phyloP scores from a whole-genome alignment of 225 moss, liverwort and hornwort genomes.

The Neckera pumila region DNA sequence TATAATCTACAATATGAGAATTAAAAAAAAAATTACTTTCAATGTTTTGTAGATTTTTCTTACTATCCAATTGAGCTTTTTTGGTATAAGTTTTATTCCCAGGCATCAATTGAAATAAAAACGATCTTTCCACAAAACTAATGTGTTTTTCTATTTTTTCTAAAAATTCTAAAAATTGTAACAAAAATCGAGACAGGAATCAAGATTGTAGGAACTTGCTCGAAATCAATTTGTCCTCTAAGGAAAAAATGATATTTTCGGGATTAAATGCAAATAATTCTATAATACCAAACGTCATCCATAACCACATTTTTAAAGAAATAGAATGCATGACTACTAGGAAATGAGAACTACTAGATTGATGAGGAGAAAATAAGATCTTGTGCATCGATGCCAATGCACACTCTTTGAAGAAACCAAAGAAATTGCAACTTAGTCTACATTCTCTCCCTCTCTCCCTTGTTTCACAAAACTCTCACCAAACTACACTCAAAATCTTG shows the following conservation, averaged over 20 bases:
- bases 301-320: neutral
- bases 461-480: too few species aligned
- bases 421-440: neutral
- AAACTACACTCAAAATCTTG: neutral
- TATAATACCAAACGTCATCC: neutral
- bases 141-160: too few species aligned
- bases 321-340: neutral
- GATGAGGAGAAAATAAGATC: neutral
- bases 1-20: too few species aligned
- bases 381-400: accelerated
- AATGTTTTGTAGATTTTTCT: too few species aligned
- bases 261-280: neutral
- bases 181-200: too few species aligned
- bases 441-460: neutral
- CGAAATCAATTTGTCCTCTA: too few species aligned
- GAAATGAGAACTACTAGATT: neutral
- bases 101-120: too few species aligned
- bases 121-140: too few species aligned
- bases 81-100: accelerated
- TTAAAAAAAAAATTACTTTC: too few species aligned
- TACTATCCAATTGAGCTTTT: too few species aligned
- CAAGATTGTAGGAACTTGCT: too few species aligned
- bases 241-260: accelerated
- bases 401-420: accelerated
- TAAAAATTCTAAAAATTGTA: too few species aligned